Percentiles rank a stretch among this genome's conserved stretches.
Evolutionary conservation across 179 eudicot species (phyloP).

Genomic region (Beta corolliflora): DNA sequence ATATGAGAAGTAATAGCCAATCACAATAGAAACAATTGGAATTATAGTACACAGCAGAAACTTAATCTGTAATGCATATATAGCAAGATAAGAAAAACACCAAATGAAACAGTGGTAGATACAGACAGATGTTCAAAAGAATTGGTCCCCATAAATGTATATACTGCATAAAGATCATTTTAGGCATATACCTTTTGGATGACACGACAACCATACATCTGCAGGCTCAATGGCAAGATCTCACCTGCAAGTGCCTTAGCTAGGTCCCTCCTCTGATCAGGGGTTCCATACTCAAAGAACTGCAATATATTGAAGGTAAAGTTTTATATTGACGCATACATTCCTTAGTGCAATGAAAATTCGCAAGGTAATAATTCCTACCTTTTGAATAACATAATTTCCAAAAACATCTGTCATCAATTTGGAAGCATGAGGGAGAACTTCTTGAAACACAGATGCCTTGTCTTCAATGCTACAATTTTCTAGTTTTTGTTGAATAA

Average conservation of each 20-base stretch:
- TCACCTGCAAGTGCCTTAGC: conserved; percentile 76
- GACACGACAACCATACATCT: conserved; percentile 98
- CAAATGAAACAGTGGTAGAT: background rate
- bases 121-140: background rate
- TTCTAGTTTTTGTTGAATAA: conserved; percentile 93
- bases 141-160: background rate
- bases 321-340: background rate
- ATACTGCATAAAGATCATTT: background rate
- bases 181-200: conserved; percentile 76
- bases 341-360: background rate
- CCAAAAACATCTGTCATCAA: conserved; percentile 95
- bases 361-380: conserved; percentile 25
- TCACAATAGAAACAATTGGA: too few species aligned
- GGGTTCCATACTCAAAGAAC: conserved; percentile 87
- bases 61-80: background rate
- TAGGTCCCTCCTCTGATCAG: conserved; percentile 79
- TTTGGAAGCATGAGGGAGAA: conserved; percentile 75
- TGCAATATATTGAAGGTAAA: conserved; percentile 32
- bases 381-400: conserved; percentile 98
- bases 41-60: background rate
- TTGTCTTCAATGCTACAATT: conserved; percentile 66
- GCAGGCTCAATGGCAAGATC: conserved; percentile 74
- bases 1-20: too few species aligned
- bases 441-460: conserved; percentile 77
- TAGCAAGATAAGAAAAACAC: background rate